Conservation (phyloP, 306 rosid species). For the Glycine latifolia region DNA sequence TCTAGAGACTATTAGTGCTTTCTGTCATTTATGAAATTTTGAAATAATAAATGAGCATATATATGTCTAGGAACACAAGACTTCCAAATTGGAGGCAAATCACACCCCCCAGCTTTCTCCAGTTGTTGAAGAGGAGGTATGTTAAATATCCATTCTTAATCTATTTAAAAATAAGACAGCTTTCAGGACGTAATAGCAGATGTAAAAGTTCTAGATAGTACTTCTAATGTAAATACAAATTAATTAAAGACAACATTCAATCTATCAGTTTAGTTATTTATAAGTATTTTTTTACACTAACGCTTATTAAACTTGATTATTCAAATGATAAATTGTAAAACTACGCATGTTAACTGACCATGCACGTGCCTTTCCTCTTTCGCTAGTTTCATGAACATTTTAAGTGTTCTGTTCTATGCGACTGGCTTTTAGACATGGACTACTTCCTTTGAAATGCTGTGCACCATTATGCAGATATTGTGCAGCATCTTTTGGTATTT, state of each 20-base stretch:
- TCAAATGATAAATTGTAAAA: conserved; percentile 31
- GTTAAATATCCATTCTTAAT: conserved; percentile 42
- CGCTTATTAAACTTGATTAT: neutral
- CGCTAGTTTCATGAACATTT: conserved; percentile 15
- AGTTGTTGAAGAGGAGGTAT: conserved; percentile 54
- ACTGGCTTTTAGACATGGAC: neutral
- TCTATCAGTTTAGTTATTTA: neutral
- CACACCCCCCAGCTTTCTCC: conserved; percentile 44
- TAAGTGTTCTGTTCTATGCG: neutral
- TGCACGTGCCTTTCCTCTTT: neutral
- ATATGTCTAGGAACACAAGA: conserved; percentile 42
- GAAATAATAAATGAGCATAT: conserved; percentile 34
- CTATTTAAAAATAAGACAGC: conserved; percentile 25
- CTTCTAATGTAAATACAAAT: conserved; percentile 13
- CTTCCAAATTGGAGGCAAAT: conserved; percentile 33
- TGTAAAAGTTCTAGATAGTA: neutral
- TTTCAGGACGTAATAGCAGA: neutral
- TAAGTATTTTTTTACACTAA: neutral
- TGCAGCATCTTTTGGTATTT: neutral
- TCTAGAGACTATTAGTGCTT: conserved; percentile 22
- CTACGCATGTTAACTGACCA: conserved; percentile 1
- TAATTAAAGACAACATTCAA: neutral
- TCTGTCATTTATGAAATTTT: conserved; percentile 30
- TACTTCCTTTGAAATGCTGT: conserved; percentile 11
- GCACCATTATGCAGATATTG: too few relatives aligned